Evolutionary conservation across 129 eudicot species (phyloP).

Genomic region (sunflower (Helianthus annuus)): HanXRQr2.0-SUNRISE NC_035440.2:2158595-2159094

Average conservation of each 20-base stretch:
- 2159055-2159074: constrained; percentile 44
- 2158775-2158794: too few relatives aligned
- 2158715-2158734: background rate
- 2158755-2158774: background rate
- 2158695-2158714: too few relatives aligned
- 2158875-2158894: too few relatives aligned
- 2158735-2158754: constrained; percentile 43
- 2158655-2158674: constrained; percentile 4
- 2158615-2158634: background rate
- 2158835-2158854: constrained; percentile 1
- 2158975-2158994: background rate
- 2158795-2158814: background rate
- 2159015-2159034: constrained; percentile 7
- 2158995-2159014: background rate
- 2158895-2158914: constrained; percentile 22
- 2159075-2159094: constrained; percentile 46
- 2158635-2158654: background rate
- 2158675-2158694: constrained; percentile 19
- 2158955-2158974: background rate
- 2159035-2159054: constrained; percentile 47
- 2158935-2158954: background rate
- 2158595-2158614: background rate
- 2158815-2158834: background rate
- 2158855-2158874: constrained; percentile 17
- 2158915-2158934: constrained; percentile 34